Conservation (phyloP, 768 basidiomycete genomes). For the Phylloporus sp. region DNA sequence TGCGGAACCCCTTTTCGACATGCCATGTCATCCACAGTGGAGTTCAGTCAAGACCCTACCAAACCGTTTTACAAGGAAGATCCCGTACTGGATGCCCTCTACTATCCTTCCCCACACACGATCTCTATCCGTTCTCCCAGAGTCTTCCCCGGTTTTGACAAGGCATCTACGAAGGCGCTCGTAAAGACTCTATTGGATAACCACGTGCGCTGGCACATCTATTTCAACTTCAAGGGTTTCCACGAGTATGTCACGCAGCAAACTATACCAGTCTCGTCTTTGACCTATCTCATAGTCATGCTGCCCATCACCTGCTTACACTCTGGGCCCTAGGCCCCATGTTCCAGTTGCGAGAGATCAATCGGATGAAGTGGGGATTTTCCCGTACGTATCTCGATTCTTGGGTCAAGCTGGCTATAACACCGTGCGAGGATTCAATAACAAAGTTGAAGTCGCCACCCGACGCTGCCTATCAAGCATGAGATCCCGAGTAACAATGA, state of each 20-base stretch:
- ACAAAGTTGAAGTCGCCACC: too few relatives aligned
- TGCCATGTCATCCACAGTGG: not conserved
- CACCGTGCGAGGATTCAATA: too few relatives aligned
- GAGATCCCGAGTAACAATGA: too few relatives aligned
- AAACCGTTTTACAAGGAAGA: constrained; percentile 10
- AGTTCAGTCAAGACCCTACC: not conserved
- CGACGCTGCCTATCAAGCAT: too few relatives aligned
- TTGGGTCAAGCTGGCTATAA: too few relatives aligned
- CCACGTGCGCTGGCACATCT: constrained; percentile 51
- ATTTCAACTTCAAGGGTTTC: constrained; percentile 42
- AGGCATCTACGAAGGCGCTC: constrained; percentile 38
- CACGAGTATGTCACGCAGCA: constrained; percentile 26
- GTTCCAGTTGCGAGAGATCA: too few relatives aligned
- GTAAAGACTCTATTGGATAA: constrained; percentile 45
- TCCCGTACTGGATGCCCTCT: constrained; percentile 16
- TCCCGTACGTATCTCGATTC: too few relatives aligned
- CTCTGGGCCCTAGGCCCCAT: constrained; percentile 61
- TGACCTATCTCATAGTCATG: constrained; percentile 41
- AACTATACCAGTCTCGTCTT: constrained; percentile 4
- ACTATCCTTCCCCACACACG: constrained; percentile 22
- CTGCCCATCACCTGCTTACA: constrained; percentile 54
- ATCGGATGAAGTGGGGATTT: too few relatives aligned
- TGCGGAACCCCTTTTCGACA: not conserved
- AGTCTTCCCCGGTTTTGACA: constrained; percentile 33
- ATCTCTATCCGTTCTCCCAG: constrained; percentile 31